Evolutionary conservation across 2,329 filamentous ascomycete genomes (phyloP).

Genomic region (Colletotrichum sp.): DNA sequence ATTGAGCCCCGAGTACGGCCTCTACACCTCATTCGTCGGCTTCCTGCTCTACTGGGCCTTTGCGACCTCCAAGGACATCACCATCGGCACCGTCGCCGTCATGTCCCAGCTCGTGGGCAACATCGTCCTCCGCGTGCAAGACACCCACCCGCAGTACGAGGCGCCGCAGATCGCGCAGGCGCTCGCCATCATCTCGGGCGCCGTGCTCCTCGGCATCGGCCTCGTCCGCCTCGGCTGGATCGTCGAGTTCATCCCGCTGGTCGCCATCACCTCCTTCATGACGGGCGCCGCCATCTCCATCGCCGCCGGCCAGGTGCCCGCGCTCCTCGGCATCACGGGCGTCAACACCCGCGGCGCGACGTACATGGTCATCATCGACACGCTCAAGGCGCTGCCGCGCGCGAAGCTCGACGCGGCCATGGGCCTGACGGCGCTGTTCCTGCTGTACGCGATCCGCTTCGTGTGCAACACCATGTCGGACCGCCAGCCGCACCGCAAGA

Average conservation of each 20-base stretch:
- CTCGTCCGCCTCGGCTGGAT: conserved; percentile 54
- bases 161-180: conserved; percentile 48
- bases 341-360: conserved; percentile 51
- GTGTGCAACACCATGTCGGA: conserved; percentile 69
- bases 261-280: conserved; percentile 56
- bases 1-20: conserved; percentile 71
- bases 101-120: conserved; percentile 57
- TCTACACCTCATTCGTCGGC: conserved; percentile 85
- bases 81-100: conserved; percentile 64
- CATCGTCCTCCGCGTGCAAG: conserved; percentile 43
- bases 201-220: conserved; percentile 49
- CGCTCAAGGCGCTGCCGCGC: conserved; percentile 41
- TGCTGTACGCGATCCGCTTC: conserved; percentile 70
- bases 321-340: conserved; percentile 45
- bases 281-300: conserved; percentile 58
- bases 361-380: conserved; percentile 50
- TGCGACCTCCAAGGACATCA: conserved; percentile 85
- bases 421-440: conserved; percentile 69
- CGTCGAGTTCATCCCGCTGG: conserved; percentile 56
- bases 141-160: conserved; percentile 35
- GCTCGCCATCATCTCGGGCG: conserved; percentile 50
- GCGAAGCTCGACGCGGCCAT: conserved; percentile 73
- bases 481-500: conserved; percentile 68
- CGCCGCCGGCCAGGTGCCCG: conserved; percentile 51
- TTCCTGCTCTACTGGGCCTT: conserved; percentile 84